Evolutionary conservation across 345 rosid species (phyloP).

Genomic region (Salix koriyanagi): DNA sequence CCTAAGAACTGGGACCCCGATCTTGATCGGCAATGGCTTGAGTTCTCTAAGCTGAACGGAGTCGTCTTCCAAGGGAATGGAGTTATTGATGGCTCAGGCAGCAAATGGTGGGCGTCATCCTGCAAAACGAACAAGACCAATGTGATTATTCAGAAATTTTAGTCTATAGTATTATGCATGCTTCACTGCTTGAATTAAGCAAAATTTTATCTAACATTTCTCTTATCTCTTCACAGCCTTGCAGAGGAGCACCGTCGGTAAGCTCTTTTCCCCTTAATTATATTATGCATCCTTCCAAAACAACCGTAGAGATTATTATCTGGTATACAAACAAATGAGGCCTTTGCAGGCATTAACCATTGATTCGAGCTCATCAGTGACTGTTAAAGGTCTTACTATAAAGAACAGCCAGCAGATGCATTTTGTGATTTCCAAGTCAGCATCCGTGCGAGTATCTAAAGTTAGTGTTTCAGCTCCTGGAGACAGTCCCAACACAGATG

Average conservation of each 20-base stretch:
- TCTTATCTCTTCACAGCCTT: conserved; percentile 59
- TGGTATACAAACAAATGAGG: conserved; percentile 16
- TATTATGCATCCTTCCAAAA: conserved; percentile 4
- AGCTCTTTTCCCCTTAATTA: conserved; percentile 20
- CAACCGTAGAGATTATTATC: not conserved
- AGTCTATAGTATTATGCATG: conserved; percentile 14
- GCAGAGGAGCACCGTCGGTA: conserved; percentile 87
- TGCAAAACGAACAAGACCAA: conserved; percentile 83
- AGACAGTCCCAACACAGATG: conserved; percentile 97
- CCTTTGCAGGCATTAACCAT: conserved; percentile 79
- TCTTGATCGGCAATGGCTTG: conserved; percentile 69
- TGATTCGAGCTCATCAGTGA: conserved; percentile 75
- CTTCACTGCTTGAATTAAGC: not conserved
- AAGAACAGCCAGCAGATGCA: conserved; percentile 95
- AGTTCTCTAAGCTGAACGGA: conserved; percentile 68
- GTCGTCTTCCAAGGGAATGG: conserved; percentile 81
- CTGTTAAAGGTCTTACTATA: conserved; percentile 70
- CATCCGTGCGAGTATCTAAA: conserved; percentile 54
- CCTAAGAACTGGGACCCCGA: conserved; percentile 84
- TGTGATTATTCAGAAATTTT: conserved; percentile 35
- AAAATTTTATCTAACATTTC: conserved; percentile 18
- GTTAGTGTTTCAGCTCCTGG: conserved; percentile 74
- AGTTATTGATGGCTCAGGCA: conserved; percentile 91
- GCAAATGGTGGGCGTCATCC: conserved; percentile 98
- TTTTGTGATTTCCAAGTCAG: conserved; percentile 64